phyloP scores from a whole-genome alignment of 2,329 filamentous ascomycete species.

The Trichophyton equinum region DNA sequence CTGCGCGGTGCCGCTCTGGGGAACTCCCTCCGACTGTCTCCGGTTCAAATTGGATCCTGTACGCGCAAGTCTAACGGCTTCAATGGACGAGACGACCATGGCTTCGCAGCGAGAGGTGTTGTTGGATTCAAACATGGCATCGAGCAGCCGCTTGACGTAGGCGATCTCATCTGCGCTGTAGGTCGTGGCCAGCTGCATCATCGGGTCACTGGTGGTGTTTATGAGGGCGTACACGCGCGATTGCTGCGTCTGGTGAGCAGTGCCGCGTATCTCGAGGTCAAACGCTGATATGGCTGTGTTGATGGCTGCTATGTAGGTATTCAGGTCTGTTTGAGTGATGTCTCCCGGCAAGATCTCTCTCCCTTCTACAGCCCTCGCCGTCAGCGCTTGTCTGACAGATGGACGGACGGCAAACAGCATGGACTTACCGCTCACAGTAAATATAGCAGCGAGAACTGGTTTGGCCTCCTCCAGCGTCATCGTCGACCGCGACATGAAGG shows the following conservation, averaged over 20 bases:
- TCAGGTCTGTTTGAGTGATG: slow-evolving; percentile 56
- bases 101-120: slow-evolving; percentile 71
- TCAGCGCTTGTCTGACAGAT: not conserved
- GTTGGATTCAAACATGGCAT: slow-evolving; percentile 81
- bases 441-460: slow-evolving; percentile 63
- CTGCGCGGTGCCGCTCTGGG: slow-evolving; percentile 25
- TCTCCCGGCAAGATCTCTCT: slow-evolving; percentile 44
- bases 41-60: slow-evolving; percentile 17
- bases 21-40: slow-evolving; percentile 38
- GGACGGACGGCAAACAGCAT: not conserved
- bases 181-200: slow-evolving; percentile 77
- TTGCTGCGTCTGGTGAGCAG: slow-evolving; percentile 53
- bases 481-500: slow-evolving; percentile 64
- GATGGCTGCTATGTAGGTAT: slow-evolving; percentile 54
- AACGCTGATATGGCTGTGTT: slow-evolving; percentile 63
- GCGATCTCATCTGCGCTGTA: slow-evolving; percentile 73
- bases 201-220: slow-evolving; percentile 71
- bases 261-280: slow-evolving; percentile 75
- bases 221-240: slow-evolving; percentile 66
- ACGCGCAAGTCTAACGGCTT: slow-evolving; percentile 55
- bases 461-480: slow-evolving; percentile 64
- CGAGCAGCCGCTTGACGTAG: slow-evolving; percentile 76
- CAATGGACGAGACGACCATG: slow-evolving; percentile 66
- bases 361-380: slow-evolving; percentile 25
- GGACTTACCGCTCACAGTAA: slow-evolving; percentile 43